Conservation (phyloP, 768 basidiomycete genomes). For the Dioszegia aurantiaca region DNA sequence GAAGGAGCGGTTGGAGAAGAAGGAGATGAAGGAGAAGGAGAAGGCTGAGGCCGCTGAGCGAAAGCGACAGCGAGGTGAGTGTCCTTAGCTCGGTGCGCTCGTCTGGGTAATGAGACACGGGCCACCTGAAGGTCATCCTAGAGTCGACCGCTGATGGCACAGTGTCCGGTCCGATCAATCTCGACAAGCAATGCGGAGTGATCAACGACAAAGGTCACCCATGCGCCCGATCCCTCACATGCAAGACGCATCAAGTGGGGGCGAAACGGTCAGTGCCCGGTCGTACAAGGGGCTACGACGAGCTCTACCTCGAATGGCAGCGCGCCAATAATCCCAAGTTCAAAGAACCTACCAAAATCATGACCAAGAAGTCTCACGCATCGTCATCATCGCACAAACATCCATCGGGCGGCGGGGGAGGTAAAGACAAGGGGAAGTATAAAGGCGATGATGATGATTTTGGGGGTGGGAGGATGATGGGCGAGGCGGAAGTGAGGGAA, state of each 20-base stretch:
- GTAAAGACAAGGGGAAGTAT: background rate
- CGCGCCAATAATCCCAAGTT: constrained; percentile 47
- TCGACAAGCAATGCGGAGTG: constrained; percentile 90
- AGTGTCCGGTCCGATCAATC: constrained; percentile 68
- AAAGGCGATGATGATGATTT: constrained; percentile 27
- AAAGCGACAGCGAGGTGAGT: constrained; percentile 65
- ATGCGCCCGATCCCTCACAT: constrained; percentile 91
- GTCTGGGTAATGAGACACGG: too few species aligned
- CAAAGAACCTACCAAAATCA: constrained; percentile 31
- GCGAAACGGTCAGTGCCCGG: constrained; percentile 88
- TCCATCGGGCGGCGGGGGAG: constrained; percentile 2
- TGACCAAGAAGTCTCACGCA: constrained; percentile 2
- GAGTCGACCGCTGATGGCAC: constrained; percentile 2
- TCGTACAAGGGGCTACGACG: constrained; percentile 78
- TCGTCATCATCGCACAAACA: background rate
- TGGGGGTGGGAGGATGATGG: constrained; percentile 16
- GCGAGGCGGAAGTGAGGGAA: constrained; percentile 33
- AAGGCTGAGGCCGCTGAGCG: constrained; percentile 56
- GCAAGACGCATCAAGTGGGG: constrained; percentile 97
- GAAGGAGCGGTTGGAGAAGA: constrained; percentile 62
- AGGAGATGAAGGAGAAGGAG: constrained; percentile 67
- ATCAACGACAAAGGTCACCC: constrained; percentile 92
- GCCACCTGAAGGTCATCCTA: too few species aligned
- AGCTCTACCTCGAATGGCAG: constrained; percentile 80
- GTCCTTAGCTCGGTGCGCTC: background rate